Evolutionary conservation across 257 asterid species (phyloP).

Genomic region (Lycium barbarum): DNA sequence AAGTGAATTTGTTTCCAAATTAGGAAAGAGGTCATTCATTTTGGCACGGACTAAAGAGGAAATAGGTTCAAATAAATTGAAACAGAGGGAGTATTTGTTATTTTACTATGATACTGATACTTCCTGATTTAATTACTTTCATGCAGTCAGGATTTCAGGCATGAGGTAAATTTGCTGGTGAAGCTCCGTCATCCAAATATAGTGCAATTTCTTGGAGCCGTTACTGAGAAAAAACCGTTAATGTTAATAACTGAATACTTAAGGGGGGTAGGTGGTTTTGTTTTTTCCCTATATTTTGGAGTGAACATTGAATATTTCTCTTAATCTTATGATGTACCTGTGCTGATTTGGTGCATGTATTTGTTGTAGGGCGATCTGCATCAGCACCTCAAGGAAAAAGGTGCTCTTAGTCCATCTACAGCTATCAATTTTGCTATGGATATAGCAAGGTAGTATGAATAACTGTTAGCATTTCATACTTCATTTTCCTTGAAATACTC

Average conservation of each 20-base stretch:
- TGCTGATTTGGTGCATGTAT: constrained; percentile 28
- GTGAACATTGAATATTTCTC: neutral
- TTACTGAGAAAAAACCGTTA: constrained; percentile 88
- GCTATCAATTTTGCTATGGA: constrained; percentile 90
- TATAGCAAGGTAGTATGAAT: constrained; percentile 75
- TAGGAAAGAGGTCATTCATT: too few relatives aligned
- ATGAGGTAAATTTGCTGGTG: constrained; percentile 95
- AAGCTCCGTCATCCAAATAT: constrained; percentile 99
- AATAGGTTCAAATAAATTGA: too few relatives aligned
- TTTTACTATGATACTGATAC: neutral
- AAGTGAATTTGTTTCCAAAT: too few relatives aligned
- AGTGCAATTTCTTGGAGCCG: constrained; percentile 98
- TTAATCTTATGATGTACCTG: constrained; percentile 1
- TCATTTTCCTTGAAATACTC: neutral
- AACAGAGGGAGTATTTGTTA: neutral
- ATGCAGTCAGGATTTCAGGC: constrained; percentile 97
- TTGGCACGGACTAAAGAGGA: too few relatives aligned
- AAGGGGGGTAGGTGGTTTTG: constrained; percentile 78
- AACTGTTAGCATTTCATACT: neutral
- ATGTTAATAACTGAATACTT: constrained; percentile 94
- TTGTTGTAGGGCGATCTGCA: constrained; percentile 88
- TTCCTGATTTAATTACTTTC: constrained; percentile 29
- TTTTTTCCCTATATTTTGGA: constrained; percentile 29
- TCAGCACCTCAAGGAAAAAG: constrained; percentile 92
- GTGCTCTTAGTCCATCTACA: constrained; percentile 77